Base-by-base conservation (phyloP, 805 yeast genomes). In the Naumovozyma dairenensis region DNA sequence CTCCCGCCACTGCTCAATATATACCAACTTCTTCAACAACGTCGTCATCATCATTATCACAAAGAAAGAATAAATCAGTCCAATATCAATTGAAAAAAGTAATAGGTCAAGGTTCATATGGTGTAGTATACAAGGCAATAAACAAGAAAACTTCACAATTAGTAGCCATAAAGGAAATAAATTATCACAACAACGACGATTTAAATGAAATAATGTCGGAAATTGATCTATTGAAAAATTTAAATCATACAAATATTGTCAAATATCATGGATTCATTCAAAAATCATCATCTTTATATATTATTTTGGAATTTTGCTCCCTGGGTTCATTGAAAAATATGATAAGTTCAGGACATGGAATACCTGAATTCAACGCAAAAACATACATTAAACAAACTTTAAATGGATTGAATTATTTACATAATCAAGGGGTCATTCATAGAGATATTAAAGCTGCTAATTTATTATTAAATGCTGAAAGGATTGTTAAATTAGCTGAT, bases 391-490 rank as follows among this genome's bases (percentile, higher is more conserved):
- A 69, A 20, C 93, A 84, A 55, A 83, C 85, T 3, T 62, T 84
- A 28, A 63, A 69, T 10, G 94, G 94, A 0, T 61, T 84, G 33
- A 61, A 63, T 25, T 84, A 84, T 46, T 59, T 84, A 25, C 89
- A 81, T 51, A 68, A 66, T n/a, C 80, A 72, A 43, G 83, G 85
- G 12, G 77, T 81, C 48, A 87, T 89, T 28, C 98, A 89, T 53
- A 62, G 97, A 39, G 97, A 89, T 55, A 82, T 89, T 34, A 89
- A 87, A 53, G 94, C 96, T 2, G 97, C 96, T 0, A 89, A 89
- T 54, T 74, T 89, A 16, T 60, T 89, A 21, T 55, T 87, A 13
- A 77, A 84, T 14, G 69, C 69, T 2, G 59, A 67, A 9, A 87
- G 93, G 3, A 77, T 71, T 7, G 89, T 85, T 10, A 92, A 89